phyloP scores from a whole-genome alignment of 352 stramenopile species.

The Pythium biforme region DNA sequence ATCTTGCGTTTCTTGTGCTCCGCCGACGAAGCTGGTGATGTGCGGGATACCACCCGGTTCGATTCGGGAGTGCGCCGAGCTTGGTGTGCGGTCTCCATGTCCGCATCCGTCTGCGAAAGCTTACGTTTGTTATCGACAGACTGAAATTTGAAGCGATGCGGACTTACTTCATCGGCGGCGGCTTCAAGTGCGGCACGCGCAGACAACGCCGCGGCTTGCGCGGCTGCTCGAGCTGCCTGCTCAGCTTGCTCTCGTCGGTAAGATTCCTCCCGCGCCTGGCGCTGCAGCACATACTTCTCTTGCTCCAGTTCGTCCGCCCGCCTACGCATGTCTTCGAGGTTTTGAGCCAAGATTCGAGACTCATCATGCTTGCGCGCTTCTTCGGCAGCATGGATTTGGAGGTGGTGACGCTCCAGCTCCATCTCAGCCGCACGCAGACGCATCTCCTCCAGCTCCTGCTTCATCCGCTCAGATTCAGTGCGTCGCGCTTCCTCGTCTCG shows the following conservation, averaged over 20 bases:
- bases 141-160: slow-evolving; percentile 25
- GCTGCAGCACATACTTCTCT: slow-evolving; percentile 48
- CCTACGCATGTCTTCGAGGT: slow-evolving; percentile 41
- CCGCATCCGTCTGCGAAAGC: slow-evolving; percentile 42
- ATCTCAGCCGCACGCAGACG: slow-evolving; percentile 43
- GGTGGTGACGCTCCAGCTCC: slow-evolving; percentile 44
- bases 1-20: slow-evolving; percentile 61
- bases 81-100: slow-evolving; percentile 54
- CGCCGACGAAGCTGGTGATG: slow-evolving; percentile 7
- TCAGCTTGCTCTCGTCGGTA: slow-evolving; percentile 63
- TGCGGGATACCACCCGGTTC: background rate
- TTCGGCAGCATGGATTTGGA: slow-evolving; percentile 48
- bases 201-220: slow-evolving; percentile 60
- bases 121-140: slow-evolving; percentile 31
- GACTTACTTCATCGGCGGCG: slow-evolving; percentile 41
- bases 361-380: slow-evolving; percentile 37
- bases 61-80: slow-evolving; percentile 11
- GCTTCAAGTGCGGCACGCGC: slow-evolving; percentile 71
- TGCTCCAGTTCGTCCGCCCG: slow-evolving; percentile 47
- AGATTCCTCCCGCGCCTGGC: slow-evolving; percentile 47
- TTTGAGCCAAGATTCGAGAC: slow-evolving; percentile 15
- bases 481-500: slow-evolving; percentile 41
- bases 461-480: slow-evolving; percentile 39
- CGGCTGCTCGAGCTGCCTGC: slow-evolving; percentile 54
- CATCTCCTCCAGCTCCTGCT: slow-evolving; percentile 58